Base-by-base conservation (phyloP, 305 asterid species). In the Fraxinus platypoda region DNA sequence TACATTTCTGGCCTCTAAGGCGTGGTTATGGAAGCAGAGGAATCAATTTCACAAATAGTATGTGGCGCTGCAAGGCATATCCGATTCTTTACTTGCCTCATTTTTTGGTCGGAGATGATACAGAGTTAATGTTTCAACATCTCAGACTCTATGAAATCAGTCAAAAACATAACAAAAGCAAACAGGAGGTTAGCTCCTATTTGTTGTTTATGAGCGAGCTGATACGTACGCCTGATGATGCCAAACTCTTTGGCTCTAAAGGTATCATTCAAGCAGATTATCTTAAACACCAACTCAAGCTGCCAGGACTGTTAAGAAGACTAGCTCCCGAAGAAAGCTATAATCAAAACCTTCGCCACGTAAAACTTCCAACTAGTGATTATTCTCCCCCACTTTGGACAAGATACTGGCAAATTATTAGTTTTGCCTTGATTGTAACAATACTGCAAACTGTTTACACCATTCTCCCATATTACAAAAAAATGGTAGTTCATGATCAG, bases 101-200 rank as follows among this genome's bases (percentile, higher is more conserved):
- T 12, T 21, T 85, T n/a, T 8, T 28, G 33, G 33, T 83, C 12
- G 73, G 66, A 15, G 80, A 37, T 0, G 79, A 77, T 3, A 66
- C 77, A 4, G 76, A 81, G 70, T 2, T 78, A 23, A 0, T 83
- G 54, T 26, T 78, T 21, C 6, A 15, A 25, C 64, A 62, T 70
- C 77, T 86, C 13, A 71, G 6, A 78, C 21, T 34, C 54, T 84
- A 84, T 9, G 85, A 84, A 34, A 81, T 73, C 2, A 64, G 59
- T 52, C 87, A 84, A 43, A 26, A 52, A 31, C 28, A 21, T 33
- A 19, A 19, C 3, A 28, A 17, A 64, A 73, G 38, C 23, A 33
- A n/a, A n/a, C n/a, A n/a, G n/a, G n/a, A n/a, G n/a, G n/a, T n/a
- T n/a, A n/a, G n/a, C n/a, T n/a, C n/a, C n/a, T n/a, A n/a, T n/a